Percentiles rank a stretch among this genome's conserved stretches.
Evolutionary conservation across 2,329 filamentous ascomycete species (phyloP).

Genomic region (Capronia epimyces): DNA sequence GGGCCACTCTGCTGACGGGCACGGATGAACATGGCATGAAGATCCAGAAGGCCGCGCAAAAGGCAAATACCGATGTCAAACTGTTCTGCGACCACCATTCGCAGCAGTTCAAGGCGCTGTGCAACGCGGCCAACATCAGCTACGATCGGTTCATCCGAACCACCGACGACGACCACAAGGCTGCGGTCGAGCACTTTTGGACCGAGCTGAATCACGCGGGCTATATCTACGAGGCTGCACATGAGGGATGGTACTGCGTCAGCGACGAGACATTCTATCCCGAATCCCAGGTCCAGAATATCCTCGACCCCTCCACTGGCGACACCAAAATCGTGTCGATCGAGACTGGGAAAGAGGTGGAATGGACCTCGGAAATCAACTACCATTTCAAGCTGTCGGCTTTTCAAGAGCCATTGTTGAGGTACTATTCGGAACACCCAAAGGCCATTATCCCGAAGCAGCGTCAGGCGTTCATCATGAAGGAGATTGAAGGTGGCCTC

Average conservation of each 20-base stretch:
- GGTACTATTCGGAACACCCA: slow-evolving; percentile 73
- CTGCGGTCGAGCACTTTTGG: slow-evolving; percentile 89
- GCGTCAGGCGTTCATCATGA: slow-evolving; percentile 72
- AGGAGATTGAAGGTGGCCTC: slow-evolving; percentile 70
- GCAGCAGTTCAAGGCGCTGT: slow-evolving; percentile 56
- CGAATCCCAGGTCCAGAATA: slow-evolving; percentile 64
- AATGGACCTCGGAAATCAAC: slow-evolving; percentile 89
- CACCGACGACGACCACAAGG: slow-evolving; percentile 73
- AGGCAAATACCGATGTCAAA: slow-evolving; percentile 66
- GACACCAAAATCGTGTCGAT: slow-evolving; percentile 71
- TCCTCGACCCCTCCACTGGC: slow-evolving; percentile 73
- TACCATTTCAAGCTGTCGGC: slow-evolving; percentile 90
- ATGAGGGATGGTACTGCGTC: slow-evolving; percentile 94
- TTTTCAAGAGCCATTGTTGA: slow-evolving; percentile 69
- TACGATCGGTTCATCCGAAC: slow-evolving; percentile 90
- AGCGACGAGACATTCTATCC: slow-evolving; percentile 97
- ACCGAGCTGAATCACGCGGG: slow-evolving; percentile 67
- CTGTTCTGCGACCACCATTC: slow-evolving; percentile 85
- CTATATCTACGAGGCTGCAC: slow-evolving; percentile 76
- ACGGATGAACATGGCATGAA: slow-evolving; percentile 98
- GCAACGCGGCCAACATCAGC: slow-evolving; percentile 61
- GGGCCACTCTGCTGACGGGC: slow-evolving; percentile 75
- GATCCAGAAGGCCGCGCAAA: slow-evolving; percentile 77
- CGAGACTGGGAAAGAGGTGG: slow-evolving; percentile 87
- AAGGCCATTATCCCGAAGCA: slow-evolving; percentile 66